Conservation (phyloP, 352 stramenopile genomes). For the Elongisporangium undulatum region DNA sequence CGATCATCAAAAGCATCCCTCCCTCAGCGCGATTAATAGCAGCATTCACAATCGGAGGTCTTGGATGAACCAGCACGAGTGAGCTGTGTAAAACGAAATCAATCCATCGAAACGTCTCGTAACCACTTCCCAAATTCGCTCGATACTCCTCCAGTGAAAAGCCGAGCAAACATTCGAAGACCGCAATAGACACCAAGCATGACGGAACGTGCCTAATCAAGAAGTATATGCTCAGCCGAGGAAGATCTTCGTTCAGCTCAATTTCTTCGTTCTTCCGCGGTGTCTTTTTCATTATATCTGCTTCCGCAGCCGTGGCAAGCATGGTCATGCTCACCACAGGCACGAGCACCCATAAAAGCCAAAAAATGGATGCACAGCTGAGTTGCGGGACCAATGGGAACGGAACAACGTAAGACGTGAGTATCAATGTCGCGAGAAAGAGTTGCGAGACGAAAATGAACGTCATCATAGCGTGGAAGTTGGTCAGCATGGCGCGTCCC, state of each 20-base stretch:
- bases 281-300: slow-evolving; percentile 79
- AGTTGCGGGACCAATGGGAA: slow-evolving; percentile 76
- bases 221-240: slow-evolving; percentile 62
- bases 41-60: slow-evolving; percentile 36
- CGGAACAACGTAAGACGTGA: slow-evolving; percentile 58
- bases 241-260: slow-evolving; percentile 52
- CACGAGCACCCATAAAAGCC: slow-evolving; percentile 78
- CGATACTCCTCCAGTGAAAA: slow-evolving; percentile 50
- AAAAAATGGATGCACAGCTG: slow-evolving; percentile 77
- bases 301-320: slow-evolving; percentile 65
- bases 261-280: slow-evolving; percentile 81
- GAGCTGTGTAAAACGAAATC: slow-evolving; percentile 58
- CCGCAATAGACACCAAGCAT: slow-evolving; percentile 41
- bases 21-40: slow-evolving; percentile 73
- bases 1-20: slow-evolving; percentile 68
- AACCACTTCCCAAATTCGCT: slow-evolving; percentile 12
- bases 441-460: slow-evolving; percentile 87
- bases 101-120: slow-evolving; percentile 40
- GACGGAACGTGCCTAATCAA: slow-evolving; percentile 67
- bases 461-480: slow-evolving; percentile 77
- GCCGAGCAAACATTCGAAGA: slow-evolving; percentile 69
- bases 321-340: slow-evolving; percentile 72
- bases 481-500: slow-evolving; percentile 74
- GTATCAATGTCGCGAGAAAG: slow-evolving; percentile 71
- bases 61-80: slow-evolving; percentile 39